phyloP scores from a whole-genome alignment of 2,329 filamentous ascomycete genomes.

The Alternaria triticina region DNA sequence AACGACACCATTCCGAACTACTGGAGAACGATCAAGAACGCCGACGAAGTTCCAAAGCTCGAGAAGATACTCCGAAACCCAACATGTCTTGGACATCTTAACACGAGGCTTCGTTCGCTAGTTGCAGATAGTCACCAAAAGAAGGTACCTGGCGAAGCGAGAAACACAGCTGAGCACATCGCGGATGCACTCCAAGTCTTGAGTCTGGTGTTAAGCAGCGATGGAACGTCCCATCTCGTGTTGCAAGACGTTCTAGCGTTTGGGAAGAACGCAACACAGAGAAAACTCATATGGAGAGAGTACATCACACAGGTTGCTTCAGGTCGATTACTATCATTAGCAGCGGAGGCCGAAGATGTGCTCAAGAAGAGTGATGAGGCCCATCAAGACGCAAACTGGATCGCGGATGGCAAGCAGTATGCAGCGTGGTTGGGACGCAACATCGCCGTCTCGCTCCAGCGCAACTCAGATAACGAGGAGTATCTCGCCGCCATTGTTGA shows the following conservation, averaged over 20 bases:
- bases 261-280: conserved; percentile 53
- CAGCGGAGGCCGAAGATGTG: conserved; percentile 65
- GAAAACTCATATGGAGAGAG: conserved; percentile 68
- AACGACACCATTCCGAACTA: conserved; percentile 80
- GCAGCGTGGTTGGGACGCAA: conserved; percentile 74
- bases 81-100: conserved; percentile 76
- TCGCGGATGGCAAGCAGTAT: conserved; percentile 69
- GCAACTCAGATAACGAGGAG: conserved; percentile 46
- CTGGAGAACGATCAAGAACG: conserved; percentile 62
- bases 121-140: conserved; percentile 50
- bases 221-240: conserved; percentile 52
- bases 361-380: conserved; percentile 45
- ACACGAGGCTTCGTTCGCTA: conserved; percentile 71
- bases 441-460: conserved; percentile 59
- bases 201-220: conserved; percentile 51
- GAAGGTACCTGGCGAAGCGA: conserved; percentile 39
- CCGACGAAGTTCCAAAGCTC: conserved; percentile 52
- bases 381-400: conserved; percentile 58
- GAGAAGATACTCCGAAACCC: conserved; percentile 73
- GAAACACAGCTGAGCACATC: conserved; percentile 42
- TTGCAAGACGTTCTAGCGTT: conserved; percentile 53
- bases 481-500: conserved; percentile 40
- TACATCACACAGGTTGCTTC: conserved; percentile 64
- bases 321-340: conserved; percentile 64
- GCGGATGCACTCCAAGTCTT: conserved; percentile 54